Evolutionary conservation across 441 rosid genomes (phyloP).

Genomic region (Lepidium campestre): DNA sequence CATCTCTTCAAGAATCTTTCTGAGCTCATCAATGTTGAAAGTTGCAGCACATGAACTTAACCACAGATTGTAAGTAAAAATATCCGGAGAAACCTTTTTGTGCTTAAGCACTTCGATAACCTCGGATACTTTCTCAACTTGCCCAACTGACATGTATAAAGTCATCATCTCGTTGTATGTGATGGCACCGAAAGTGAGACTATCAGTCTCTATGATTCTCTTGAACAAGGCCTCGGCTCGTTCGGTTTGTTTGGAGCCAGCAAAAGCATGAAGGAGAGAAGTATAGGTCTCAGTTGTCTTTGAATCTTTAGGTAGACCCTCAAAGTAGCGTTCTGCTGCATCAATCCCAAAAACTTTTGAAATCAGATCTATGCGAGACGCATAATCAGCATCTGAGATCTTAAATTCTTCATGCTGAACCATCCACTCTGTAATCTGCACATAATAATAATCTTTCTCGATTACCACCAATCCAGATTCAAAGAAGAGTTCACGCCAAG

Average conservation of each 20-base stretch:
- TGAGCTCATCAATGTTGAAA: slow-evolving; percentile 49
- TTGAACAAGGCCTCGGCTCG: slow-evolving; percentile 59
- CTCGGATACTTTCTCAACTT: slow-evolving; percentile 63
- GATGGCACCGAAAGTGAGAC: slow-evolving; percentile 50
- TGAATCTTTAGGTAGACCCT: slow-evolving; percentile 42
- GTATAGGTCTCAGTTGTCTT: slow-evolving; percentile 82
- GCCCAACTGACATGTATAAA: slow-evolving; percentile 73
- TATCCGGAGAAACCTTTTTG: slow-evolving; percentile 59
- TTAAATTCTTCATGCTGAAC: slow-evolving; percentile 46
- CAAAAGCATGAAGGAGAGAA: slow-evolving; percentile 83
- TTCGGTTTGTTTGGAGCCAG: slow-evolving; percentile 53
- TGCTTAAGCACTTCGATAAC: slow-evolving; percentile 53
- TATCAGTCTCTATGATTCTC: slow-evolving; percentile 44
- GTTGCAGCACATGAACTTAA: slow-evolving; percentile 81
- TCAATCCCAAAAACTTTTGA: slow-evolving; percentile 83
- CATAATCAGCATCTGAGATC: slow-evolving; percentile 65
- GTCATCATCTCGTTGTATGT: slow-evolving; percentile 94
- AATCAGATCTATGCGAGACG: slow-evolving; percentile 67
- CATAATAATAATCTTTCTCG: background rate
- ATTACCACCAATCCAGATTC: background rate
- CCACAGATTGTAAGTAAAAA: slow-evolving; percentile 85
- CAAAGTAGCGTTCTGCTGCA: slow-evolving; percentile 86
- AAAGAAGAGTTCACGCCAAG: background rate
- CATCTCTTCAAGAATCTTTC: slow-evolving; percentile 70
- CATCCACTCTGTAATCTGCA: slow-evolving; percentile 83